Evolutionary conservation across 345 rosid genomes (phyloP).

Genomic region (Geranium brycei): DNA sequence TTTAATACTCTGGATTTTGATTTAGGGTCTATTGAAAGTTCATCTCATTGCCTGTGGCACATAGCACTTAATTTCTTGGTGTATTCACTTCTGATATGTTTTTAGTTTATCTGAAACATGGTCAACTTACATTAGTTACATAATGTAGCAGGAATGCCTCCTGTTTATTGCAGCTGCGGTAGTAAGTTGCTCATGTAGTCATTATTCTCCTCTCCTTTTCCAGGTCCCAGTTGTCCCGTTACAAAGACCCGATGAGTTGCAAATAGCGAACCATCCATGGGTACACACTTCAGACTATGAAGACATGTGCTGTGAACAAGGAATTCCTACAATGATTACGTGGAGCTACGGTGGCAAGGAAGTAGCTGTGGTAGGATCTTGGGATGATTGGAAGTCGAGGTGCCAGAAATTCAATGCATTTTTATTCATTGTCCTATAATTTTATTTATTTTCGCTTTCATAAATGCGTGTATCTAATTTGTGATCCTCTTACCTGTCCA

Average conservation of each 20-base stretch:
- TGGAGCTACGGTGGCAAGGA: constrained; percentile 85
- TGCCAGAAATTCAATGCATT: constrained; percentile 6
- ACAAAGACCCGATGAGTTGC: constrained; percentile 83
- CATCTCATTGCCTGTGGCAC: too few relatives aligned
- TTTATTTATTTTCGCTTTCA: neutral
- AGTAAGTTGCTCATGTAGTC: too few relatives aligned
- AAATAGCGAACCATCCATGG: constrained; percentile 45
- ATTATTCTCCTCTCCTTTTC: neutral
- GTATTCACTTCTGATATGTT: too few relatives aligned
- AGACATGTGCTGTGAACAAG: constrained; percentile 50
- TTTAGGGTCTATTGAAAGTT: too few relatives aligned
- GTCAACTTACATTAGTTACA: too few relatives aligned
- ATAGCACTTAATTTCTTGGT: too few relatives aligned
- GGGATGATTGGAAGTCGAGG: constrained; percentile 95
- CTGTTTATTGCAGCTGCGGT: too few relatives aligned
- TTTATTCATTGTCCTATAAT: neutral
- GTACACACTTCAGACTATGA: constrained; percentile 41
- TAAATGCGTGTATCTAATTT: neutral
- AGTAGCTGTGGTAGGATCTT: constrained; percentile 85
- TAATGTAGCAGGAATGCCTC: too few relatives aligned
- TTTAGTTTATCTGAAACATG: too few relatives aligned
- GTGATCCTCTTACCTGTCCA: constrained; percentile 15
- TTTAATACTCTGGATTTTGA: too few relatives aligned
- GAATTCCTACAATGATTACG: constrained; percentile 85
- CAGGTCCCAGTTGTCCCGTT: constrained; percentile 85